Conservation (phyloP, 2,329 filamentous ascomycete species). For the Blumeriella jaapii region DNA sequence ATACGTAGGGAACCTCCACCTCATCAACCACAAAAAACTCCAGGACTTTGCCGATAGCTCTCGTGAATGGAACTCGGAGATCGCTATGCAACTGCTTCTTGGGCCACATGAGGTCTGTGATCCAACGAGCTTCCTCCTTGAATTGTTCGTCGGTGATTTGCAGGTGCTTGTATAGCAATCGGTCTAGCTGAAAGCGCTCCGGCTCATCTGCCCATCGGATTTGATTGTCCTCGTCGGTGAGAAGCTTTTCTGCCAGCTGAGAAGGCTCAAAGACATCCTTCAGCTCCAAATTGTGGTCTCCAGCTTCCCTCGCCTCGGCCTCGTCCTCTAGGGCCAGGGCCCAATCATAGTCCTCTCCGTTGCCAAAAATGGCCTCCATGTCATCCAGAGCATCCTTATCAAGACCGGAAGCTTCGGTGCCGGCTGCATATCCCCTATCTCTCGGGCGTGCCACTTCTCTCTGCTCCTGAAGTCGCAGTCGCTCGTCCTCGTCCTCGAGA, state of each 20-base stretch:
- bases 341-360: constrained; percentile 93
- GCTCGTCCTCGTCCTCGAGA: constrained; percentile 73
- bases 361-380: constrained; percentile 91
- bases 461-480: constrained; percentile 68
- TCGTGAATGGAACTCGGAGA: constrained; percentile 71
- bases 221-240: constrained; percentile 88
- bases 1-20: constrained; percentile 93
- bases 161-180: constrained; percentile 76
- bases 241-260: constrained; percentile 82
- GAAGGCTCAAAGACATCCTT: constrained; percentile 98
- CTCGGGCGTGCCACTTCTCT: constrained; percentile 76
- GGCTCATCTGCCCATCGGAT: constrained; percentile 85
- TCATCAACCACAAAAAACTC: constrained; percentile 93
- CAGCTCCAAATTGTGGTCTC: constrained; percentile 77
- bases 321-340: constrained; percentile 81
- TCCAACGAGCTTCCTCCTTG: constrained; percentile 84
- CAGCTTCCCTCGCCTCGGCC: constrained; percentile 65
- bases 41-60: constrained; percentile 80
- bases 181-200: constrained; percentile 85
- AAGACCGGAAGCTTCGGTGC: constrained; percentile 71
- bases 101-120: constrained; percentile 78
- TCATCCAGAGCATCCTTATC: constrained; percentile 91
- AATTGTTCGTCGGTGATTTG: constrained; percentile 75
- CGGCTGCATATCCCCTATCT: constrained; percentile 54
- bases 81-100: constrained; percentile 61